phyloP scores from a whole-genome alignment of 306 rosid genomes.

The Quercus mongolica region DNA sequence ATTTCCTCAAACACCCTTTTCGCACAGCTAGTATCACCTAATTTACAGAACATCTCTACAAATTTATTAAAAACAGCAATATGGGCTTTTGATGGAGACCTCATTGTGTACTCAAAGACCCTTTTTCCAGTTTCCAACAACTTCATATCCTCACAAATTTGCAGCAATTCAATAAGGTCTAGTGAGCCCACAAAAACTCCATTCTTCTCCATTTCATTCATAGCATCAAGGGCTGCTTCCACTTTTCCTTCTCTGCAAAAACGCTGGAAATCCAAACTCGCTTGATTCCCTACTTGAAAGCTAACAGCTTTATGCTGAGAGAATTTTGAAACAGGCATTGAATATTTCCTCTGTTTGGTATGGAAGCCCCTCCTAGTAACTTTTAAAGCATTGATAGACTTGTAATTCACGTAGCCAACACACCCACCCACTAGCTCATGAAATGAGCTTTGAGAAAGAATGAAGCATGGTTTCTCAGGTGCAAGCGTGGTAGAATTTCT shows the following conservation, averaged over 20 bases:
- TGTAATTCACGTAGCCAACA: neutral
- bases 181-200: neutral
- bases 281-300: neutral
- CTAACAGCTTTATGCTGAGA: neutral
- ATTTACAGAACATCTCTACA: neutral
- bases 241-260: neutral
- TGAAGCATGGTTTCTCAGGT: neutral
- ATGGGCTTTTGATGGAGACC: neutral
- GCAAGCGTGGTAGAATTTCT: neutral
- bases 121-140: neutral
- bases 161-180: constrained; percentile 2
- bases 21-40: neutral
- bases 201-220: neutral
- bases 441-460: neutral
- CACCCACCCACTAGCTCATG: neutral
- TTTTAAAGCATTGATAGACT: neutral
- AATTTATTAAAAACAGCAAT: neutral
- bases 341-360: neutral
- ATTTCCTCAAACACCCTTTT: neutral
- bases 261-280: neutral
- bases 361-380: neutral
- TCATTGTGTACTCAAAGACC: neutral
- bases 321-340: too few species aligned
- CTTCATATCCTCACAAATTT: neutral
- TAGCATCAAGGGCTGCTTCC: neutral